Conservation (phyloP, 306 rosid genomes). For the Gastrolobium bilobum region DNA sequence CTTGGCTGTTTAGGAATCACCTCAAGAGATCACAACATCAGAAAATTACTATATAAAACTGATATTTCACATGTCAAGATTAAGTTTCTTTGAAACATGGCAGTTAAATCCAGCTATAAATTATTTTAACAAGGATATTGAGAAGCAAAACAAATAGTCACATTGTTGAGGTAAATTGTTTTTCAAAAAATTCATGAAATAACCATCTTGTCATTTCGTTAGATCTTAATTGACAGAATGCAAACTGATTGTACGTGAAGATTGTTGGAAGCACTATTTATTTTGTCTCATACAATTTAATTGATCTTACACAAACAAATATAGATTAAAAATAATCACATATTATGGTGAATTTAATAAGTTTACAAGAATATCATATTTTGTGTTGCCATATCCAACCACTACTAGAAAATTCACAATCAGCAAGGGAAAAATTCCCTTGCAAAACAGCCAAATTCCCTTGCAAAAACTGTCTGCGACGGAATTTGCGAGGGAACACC, state of each 20-base stretch:
- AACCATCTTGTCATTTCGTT: not conserved
- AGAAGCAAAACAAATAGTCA: not conserved
- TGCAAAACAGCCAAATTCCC: too few species aligned
- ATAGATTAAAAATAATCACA: not conserved
- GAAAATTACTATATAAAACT: conserved; percentile 4
- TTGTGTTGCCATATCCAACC: too few species aligned
- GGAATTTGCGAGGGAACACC: too few species aligned
- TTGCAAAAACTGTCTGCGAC: too few species aligned
- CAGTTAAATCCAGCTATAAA: not conserved
- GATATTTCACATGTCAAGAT: not conserved
- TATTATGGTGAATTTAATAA: too few species aligned
- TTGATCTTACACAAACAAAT: not conserved
- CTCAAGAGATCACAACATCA: conserved; percentile 46
- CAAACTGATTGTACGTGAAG: not conserved
- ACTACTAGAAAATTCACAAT: too few species aligned
- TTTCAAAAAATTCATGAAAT: not conserved
- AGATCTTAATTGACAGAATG: conserved; percentile 10
- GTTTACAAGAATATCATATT: not conserved
- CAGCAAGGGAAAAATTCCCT: too few species aligned
- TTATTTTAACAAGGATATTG: not conserved
- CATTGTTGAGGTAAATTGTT: not conserved
- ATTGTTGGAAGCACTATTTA: not conserved
- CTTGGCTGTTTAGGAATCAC: conserved; percentile 81
- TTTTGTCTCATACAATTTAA: not conserved
- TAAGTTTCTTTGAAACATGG: not conserved